Conservation (phyloP, 768 basidiomycete genomes). For the Gloeopeniophorella convolvens region DNA sequence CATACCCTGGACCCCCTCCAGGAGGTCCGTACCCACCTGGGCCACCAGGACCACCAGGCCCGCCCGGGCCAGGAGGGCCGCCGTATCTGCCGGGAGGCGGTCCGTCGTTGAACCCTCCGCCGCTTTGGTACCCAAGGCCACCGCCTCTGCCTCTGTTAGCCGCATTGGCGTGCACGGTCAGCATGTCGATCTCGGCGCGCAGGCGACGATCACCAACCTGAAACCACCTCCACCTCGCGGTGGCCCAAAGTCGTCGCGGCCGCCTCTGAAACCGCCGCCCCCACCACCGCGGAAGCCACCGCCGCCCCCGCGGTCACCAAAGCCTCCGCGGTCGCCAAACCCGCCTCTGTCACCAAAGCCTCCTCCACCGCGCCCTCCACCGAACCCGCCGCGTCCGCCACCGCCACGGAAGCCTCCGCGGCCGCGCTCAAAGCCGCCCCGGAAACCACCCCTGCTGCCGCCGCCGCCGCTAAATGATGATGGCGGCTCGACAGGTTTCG, state of each 20-base stretch:
- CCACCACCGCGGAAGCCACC: constrained; percentile 25
- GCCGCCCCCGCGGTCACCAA: constrained; percentile 23
- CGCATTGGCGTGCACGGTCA: too few species aligned
- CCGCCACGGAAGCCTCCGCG: constrained; percentile 25
- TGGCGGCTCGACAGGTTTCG: constrained; percentile 61
- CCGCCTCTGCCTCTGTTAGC: constrained; percentile 22
- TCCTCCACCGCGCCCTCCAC: constrained; percentile 26
- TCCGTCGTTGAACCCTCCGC: constrained; percentile 21
- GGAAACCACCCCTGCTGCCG: constrained; percentile 31
- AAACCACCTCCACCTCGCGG: constrained; percentile 27
- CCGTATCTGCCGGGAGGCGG: constrained; percentile 39
- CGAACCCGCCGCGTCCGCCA: constrained; percentile 30
- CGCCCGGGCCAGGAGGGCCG: constrained; percentile 32
- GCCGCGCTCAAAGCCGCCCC: constrained; percentile 30
- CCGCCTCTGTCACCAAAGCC: constrained; percentile 29
- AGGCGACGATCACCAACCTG: constrained; percentile 23
- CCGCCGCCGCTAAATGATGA: constrained; percentile 31
- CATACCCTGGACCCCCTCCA: constrained; percentile 29
- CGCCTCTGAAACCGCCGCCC: constrained; percentile 26
- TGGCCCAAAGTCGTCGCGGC: constrained; percentile 21
- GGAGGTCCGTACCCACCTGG: constrained; percentile 39
- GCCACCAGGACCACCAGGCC: constrained; percentile 39
- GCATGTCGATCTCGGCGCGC: too few species aligned
- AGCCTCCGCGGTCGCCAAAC: constrained; percentile 27
- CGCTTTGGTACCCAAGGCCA: constrained; percentile 21